Conservation (phyloP, 495 filamentous ascomycete genomes). For the Aspergillus biplanus region DNA sequence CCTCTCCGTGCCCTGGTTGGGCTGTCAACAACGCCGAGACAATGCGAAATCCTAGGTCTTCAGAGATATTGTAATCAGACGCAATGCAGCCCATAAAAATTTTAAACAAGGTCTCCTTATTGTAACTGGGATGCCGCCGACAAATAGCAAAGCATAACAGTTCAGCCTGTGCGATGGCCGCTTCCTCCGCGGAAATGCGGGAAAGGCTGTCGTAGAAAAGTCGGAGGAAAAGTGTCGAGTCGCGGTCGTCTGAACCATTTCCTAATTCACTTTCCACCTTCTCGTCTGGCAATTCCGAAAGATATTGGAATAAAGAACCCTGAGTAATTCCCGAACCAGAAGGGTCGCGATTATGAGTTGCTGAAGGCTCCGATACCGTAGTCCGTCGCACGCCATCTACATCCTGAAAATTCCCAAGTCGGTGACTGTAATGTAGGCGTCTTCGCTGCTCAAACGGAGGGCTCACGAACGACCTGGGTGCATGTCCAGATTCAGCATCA, state of each 20-base stretch:
- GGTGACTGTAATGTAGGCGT: slow-evolving; percentile 18
- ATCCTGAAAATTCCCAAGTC: neutral
- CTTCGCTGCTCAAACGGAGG: slow-evolving; percentile 24
- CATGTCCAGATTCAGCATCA: slow-evolving; percentile 25
- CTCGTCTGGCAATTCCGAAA: slow-evolving; percentile 35
- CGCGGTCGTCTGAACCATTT: slow-evolving; percentile 38
- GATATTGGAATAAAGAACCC: slow-evolving; percentile 38
- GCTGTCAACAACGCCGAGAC: slow-evolving; percentile 42
- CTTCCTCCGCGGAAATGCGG: slow-evolving; percentile 31
- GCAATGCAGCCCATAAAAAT: slow-evolving; percentile 36
- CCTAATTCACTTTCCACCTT: slow-evolving; percentile 45
- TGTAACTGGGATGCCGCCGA: slow-evolving; percentile 44
- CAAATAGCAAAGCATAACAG: slow-evolving; percentile 42
- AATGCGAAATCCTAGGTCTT: slow-evolving; percentile 38
- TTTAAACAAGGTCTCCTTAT: slow-evolving; percentile 33
- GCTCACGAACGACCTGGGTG: slow-evolving; percentile 18
- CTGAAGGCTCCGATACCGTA: slow-evolving; percentile 12
- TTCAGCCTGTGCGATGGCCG: slow-evolving; percentile 36
- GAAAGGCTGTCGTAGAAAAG: slow-evolving; percentile 46
- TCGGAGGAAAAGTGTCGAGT: slow-evolving; percentile 53
- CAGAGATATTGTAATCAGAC: slow-evolving; percentile 40
- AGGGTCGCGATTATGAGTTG: slow-evolving; percentile 7
- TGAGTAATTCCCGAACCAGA: slow-evolving; percentile 18
- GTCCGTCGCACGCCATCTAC: neutral
- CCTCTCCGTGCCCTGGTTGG: slow-evolving; percentile 13